A percentile compares a stretch with the other conserved stretches of the same genome.
phyloP scores from a whole-genome alignment of 352 stramenopile genomes.

The Aphanomyces stellatus region DNA sequence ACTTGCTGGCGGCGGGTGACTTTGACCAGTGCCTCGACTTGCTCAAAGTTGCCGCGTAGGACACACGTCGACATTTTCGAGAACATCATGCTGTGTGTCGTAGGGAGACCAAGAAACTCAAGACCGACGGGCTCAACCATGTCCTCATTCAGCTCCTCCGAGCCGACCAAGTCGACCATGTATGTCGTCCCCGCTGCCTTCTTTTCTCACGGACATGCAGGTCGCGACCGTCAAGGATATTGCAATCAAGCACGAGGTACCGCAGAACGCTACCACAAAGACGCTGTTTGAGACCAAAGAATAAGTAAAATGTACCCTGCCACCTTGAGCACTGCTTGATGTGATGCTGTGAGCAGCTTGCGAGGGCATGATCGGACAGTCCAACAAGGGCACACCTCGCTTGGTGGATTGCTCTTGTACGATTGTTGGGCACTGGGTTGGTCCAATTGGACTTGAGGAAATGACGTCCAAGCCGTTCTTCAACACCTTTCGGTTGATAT shows the following conservation, averaged over 20 bases:
- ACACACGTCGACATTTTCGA: too few relatives aligned
- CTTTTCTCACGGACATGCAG: background rate
- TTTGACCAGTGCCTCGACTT: background rate
- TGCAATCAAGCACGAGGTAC: background rate
- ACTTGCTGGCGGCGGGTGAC: background rate
- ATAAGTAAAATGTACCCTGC: too few relatives aligned
- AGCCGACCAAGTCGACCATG: background rate
- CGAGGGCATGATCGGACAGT: too few relatives aligned
- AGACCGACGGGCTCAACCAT: slow-evolving; percentile 9
- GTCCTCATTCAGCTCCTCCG: slow-evolving; percentile 12
- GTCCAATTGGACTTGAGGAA: too few relatives aligned
- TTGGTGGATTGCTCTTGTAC: too few relatives aligned
- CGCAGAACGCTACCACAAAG: slow-evolving; percentile 10
- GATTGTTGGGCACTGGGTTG: too few relatives aligned
- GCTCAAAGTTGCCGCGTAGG: background rate
- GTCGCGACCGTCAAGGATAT: background rate
- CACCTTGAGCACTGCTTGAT: too few relatives aligned
- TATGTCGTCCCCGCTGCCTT: background rate
- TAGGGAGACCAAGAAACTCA: slow-evolving; percentile 2
- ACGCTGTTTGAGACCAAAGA: background rate
- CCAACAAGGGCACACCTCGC: too few relatives aligned
- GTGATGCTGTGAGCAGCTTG: too few relatives aligned
- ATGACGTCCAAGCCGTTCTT: too few relatives aligned
- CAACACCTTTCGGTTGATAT: too few relatives aligned
- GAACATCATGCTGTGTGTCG: too few relatives aligned